A percentile compares a stretch with the other conserved stretches of the same genome.
phyloP scores from a whole-genome alignment of 495 filamentous ascomycete genomes.

The Hypomontagnella submonticulosa region DNA sequence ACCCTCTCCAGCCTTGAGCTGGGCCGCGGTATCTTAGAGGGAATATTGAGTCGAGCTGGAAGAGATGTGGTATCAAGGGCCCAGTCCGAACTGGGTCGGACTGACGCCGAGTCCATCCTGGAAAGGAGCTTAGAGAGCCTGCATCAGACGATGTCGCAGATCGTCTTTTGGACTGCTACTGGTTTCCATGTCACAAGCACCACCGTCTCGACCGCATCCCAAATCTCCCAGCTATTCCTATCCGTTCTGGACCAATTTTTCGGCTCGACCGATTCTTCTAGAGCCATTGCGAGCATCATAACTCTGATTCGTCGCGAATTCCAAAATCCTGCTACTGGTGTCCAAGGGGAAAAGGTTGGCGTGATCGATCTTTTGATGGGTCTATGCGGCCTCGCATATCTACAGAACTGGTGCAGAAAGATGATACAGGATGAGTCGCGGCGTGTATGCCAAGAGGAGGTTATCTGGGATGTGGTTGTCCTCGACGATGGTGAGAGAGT shows the following conservation, averaged over 20 bases:
- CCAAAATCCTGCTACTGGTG: constrained; percentile 67
- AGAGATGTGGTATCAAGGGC: constrained; percentile 69
- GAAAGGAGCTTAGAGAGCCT: constrained; percentile 71
- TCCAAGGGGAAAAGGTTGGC: constrained; percentile 69
- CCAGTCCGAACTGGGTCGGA: constrained; percentile 63
- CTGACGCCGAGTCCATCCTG: constrained; percentile 71
- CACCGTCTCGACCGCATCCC: constrained; percentile 68
- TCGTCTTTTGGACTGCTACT: constrained; percentile 73
- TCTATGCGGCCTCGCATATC: constrained; percentile 74
- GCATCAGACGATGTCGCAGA: constrained; percentile 70
- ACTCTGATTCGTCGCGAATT: constrained; percentile 79
- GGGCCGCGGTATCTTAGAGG: constrained; percentile 72
- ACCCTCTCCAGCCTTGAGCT: constrained; percentile 77
- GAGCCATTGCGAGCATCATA: constrained; percentile 83
- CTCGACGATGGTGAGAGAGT: constrained; percentile 70
- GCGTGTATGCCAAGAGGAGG: constrained; percentile 66
- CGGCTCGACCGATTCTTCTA: constrained; percentile 80
- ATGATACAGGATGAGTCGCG: constrained; percentile 67
- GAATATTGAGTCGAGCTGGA: constrained; percentile 74
- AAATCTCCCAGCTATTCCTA: constrained; percentile 72
- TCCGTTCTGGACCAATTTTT: constrained; percentile 78
- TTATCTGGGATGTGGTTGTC: constrained; percentile 84
- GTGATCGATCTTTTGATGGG: constrained; percentile 74
- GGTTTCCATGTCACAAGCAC: constrained; percentile 77
- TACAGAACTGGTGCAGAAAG: constrained; percentile 74